A percentile compares a stretch with the other conserved stretches of the same genome.
Evolutionary conservation across 1,284 basidiomycete species (phyloP).

Genomic region (Cutaneotrichosporon cyanovorans): DNA sequence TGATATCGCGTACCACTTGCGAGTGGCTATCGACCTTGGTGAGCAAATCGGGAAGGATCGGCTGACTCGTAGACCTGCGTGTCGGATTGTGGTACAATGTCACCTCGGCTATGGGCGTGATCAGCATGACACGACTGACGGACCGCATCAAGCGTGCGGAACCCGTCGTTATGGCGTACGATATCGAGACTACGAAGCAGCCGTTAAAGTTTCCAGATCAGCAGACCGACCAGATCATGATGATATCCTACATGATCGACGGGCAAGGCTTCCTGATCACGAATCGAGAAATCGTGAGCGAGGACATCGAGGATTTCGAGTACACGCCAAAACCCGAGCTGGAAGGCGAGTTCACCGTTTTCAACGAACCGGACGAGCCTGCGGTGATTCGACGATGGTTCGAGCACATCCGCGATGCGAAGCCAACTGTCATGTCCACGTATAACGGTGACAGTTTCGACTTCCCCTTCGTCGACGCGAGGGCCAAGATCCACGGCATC

Average conservation of each 20-base stretch:
- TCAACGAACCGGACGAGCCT: slow-evolving; percentile 90
- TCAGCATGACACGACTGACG: slow-evolving; percentile 62
- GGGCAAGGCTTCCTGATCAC: slow-evolving; percentile 91
- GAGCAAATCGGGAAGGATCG: slow-evolving; percentile 19
- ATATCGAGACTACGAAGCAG: slow-evolving; percentile 98
- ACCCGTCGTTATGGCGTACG: slow-evolving; percentile 97
- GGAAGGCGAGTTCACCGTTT: slow-evolving; percentile 92
- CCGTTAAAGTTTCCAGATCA: slow-evolving; percentile 98
- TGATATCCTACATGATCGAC: slow-evolving; percentile 69
- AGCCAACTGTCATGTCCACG: slow-evolving; percentile 94
- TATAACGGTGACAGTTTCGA: slow-evolving; percentile 99
- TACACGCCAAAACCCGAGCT: slow-evolving; percentile 98
- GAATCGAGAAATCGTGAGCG: slow-evolving; percentile 92
- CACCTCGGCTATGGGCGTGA: slow-evolving; percentile 71
- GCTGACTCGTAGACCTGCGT: slow-evolving; percentile 60
- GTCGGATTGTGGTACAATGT: slow-evolving; percentile 96
- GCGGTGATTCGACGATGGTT: slow-evolving; percentile 82
- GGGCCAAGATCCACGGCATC: slow-evolving; percentile 80
- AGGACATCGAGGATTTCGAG: slow-evolving; percentile 98
- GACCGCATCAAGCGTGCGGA: slow-evolving; percentile 97
- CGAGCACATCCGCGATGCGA: slow-evolving; percentile 82
- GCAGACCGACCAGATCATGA: slow-evolving; percentile 96
- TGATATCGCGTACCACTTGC: slow-evolving; percentile 95
- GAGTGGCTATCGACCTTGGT: slow-evolving; percentile 93
- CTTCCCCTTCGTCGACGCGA: slow-evolving; percentile 92